These are phyloP conservation scores for Monosporascus sp. DNA, from an alignment of 2,329 filamentous ascomycete species.

Conservation along the genomic window DNA sequence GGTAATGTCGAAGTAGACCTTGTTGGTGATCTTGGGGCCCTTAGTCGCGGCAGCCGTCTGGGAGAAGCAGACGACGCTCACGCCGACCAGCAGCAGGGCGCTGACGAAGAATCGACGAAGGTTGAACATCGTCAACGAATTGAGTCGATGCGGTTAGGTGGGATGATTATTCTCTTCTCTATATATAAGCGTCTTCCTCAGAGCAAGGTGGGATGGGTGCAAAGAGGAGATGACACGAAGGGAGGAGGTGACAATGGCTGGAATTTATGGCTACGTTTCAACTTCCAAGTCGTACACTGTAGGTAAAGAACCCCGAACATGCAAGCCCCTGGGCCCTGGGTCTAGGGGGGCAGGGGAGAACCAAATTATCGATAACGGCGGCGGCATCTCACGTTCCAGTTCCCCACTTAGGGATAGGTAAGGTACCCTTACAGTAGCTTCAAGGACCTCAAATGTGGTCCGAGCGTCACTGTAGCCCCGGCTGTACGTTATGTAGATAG, in stretches of 20 bases:
- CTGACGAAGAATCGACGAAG: conserved; percentile 66
- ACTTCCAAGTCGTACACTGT: background rate
- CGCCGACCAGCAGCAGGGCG: conserved; percentile 69
- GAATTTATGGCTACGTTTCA: background rate
- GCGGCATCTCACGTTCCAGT: background rate
- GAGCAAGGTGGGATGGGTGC: background rate
- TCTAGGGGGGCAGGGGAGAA: too few species aligned
- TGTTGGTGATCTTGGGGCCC: conserved; percentile 92
- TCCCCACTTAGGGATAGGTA: background rate
- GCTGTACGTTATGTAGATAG: too few species aligned
- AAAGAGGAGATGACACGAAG: background rate
- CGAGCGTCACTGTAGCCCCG: background rate
- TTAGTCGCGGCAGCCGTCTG: conserved; percentile 69
- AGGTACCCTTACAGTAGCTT: too few species aligned
- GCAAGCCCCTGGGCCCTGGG: too few species aligned
- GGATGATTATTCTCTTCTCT: background rate
- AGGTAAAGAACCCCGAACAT: background rate
- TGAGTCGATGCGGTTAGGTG: background rate
- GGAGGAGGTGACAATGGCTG: background rate
- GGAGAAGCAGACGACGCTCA: conserved; percentile 69
- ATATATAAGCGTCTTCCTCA: background rate
- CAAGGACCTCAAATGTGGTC: background rate
- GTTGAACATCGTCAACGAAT: conserved; percentile 60
- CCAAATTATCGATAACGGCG: background rate
- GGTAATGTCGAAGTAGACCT: conserved; percentile 84